Evolutionary conservation across 2,329 filamentous ascomycete genomes (phyloP).

Genomic region (Pochonia chlamydosporia): DNA sequence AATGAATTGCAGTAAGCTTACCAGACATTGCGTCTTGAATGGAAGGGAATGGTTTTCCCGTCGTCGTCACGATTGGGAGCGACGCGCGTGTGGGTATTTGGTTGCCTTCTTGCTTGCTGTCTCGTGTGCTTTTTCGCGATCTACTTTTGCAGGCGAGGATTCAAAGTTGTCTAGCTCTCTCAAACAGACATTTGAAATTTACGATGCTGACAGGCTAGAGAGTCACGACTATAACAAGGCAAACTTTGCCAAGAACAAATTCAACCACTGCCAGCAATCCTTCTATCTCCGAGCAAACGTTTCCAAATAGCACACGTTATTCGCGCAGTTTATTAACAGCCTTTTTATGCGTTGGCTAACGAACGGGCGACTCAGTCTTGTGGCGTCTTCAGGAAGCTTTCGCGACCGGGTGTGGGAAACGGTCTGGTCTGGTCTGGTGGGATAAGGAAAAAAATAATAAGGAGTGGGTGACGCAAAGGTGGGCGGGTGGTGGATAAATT

Average conservation of each 20-base stretch:
- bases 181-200: constrained; percentile 24
- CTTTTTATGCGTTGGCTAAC: neutral
- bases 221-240: constrained; percentile 28
- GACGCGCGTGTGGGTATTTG: constrained; percentile 5
- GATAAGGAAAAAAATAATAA: neutral
- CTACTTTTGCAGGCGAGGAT: constrained; percentile 22
- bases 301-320: neutral
- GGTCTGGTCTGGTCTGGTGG: neutral
- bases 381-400: neutral
- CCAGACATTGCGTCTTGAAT: constrained; percentile 24
- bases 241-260: constrained; percentile 2
- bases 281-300: constrained; percentile 2
- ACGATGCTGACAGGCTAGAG: constrained; percentile 26
- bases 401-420: neutral
- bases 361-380: neutral
- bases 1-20: constrained; percentile 19
- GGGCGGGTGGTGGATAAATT: neutral
- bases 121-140: constrained; percentile 7
- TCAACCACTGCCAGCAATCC: neutral
- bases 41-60: neutral
- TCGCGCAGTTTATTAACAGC: neutral
- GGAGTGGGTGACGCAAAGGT: neutral
- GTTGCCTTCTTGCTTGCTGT: constrained; percentile 12
- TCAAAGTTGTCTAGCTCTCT: constrained; percentile 17
- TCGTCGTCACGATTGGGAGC: neutral